phyloP scores from a whole-genome alignment of 2,329 filamentous ascomycete species.

The Nannizzia gypsea region DNA sequence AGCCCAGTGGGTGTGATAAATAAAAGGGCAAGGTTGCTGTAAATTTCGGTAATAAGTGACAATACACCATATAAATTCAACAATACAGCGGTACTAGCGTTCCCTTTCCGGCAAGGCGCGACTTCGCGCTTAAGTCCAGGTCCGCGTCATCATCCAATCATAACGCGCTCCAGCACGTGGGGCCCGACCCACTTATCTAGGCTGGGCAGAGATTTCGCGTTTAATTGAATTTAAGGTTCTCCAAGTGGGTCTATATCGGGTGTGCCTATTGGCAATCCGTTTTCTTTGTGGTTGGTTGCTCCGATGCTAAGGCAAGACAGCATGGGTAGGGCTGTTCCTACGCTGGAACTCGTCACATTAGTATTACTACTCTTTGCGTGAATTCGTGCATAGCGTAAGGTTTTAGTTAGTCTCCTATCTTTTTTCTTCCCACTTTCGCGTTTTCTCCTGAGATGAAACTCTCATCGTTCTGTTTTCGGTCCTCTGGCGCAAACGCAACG shows the following conservation, averaged over 20 bases:
- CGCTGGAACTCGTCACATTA: slow-evolving; percentile 2
- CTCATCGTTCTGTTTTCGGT: neutral
- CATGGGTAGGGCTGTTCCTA: neutral
- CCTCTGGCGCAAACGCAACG: neutral
- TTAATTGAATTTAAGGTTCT: neutral
- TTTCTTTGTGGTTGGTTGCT: neutral
- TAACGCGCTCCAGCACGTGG: neutral
- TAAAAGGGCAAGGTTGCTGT: neutral
- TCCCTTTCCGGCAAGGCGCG: neutral
- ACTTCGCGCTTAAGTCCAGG: neutral
- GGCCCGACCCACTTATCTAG: neutral
- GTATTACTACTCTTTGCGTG: neutral
- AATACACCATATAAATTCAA: neutral
- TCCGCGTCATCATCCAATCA: neutral
- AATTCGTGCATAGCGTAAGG: neutral
- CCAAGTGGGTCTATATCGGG: neutral
- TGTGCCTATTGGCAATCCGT: slow-evolving; percentile 1
- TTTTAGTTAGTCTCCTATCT: too few species aligned
- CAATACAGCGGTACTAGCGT: neutral
- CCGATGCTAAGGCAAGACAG: neutral
- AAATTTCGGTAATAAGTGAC: neutral
- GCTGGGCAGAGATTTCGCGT: neutral
- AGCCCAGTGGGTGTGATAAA: too few species aligned
- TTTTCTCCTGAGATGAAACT: neutral
- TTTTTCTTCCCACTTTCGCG: too few species aligned